These are phyloP conservation scores for Scortechinia acanthostroma DNA, from an alignment of 2,329 filamentous ascomycete genomes.

Conservation along the genomic window DNA sequence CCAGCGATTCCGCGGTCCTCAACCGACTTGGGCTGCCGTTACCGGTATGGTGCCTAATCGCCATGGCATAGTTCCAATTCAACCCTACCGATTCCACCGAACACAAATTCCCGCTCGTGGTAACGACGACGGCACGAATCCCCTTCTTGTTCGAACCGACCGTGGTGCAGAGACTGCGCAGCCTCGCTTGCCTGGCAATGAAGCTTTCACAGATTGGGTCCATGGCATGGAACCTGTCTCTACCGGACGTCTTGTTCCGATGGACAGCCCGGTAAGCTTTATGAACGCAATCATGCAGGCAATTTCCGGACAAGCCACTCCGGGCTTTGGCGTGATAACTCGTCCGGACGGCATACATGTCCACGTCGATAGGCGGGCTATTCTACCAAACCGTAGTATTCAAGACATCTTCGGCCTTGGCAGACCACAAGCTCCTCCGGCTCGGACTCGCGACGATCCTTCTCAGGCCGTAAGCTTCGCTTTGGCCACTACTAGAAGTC, in stretches of 20 bases:
- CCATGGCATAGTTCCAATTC: background rate
- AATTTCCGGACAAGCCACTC: background rate
- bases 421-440: background rate
- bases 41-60: background rate
- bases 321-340: background rate
- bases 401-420: slow-evolving; percentile 1
- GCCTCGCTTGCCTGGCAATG: background rate
- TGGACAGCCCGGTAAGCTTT: slow-evolving; percentile 2
- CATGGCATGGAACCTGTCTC: background rate
- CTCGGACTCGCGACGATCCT: slow-evolving; percentile 45
- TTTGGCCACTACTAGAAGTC: slow-evolving; percentile 62
- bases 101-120: background rate
- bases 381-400: background rate
- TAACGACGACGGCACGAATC: slow-evolving; percentile 1
- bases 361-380: background rate
- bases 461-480: slow-evolving; percentile 72
- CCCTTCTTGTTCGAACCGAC: background rate
- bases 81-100: background rate
- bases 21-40: background rate
- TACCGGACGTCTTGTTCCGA: background rate
- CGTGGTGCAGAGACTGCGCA: background rate
- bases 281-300: slow-evolving; percentile 1
- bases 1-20: background rate
- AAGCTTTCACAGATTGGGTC: background rate
- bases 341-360: background rate